Evolutionary conservation across 1,139 yeast genomes (phyloP).

Genomic region (Trichomonascaceae sp.): DNA sequence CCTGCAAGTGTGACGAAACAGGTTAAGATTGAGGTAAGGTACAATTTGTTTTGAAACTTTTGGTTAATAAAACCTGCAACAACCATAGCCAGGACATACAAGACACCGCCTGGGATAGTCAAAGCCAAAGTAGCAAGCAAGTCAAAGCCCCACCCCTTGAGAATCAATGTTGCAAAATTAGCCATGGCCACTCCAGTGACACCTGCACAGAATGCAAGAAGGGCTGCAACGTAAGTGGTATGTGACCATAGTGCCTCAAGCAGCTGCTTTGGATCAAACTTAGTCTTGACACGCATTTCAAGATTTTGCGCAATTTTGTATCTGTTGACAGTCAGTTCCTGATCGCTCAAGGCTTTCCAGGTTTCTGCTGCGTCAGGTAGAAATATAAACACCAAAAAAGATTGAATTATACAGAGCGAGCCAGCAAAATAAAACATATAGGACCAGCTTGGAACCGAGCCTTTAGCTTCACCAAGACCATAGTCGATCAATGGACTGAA

Average conservation of each 20-base stretch:
- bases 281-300: constrained; percentile 48
- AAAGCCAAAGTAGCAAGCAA: constrained; percentile 23
- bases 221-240: constrained; percentile 43
- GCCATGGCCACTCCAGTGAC: constrained; percentile 46
- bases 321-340: constrained; percentile 48
- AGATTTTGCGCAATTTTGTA: constrained; percentile 41
- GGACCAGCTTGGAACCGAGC: constrained; percentile 26
- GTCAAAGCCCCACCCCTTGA: constrained; percentile 27
- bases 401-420: constrained; percentile 38
- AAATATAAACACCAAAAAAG: constrained; percentile 39
- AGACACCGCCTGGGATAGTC: constrained; percentile 26
- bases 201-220: constrained; percentile 37
- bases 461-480: constrained; percentile 40
- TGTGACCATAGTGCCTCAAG: constrained; percentile 38
- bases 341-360: constrained; percentile 46
- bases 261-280: constrained; percentile 46
- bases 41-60: constrained; percentile 15
- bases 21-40: constrained; percentile 16
- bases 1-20: constrained; percentile 25
- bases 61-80: constrained; percentile 19
- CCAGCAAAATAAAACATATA: constrained; percentile 37
- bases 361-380: constrained; percentile 51
- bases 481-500: constrained; percentile 28
- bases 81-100: constrained; percentile 19
- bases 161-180: constrained; percentile 28